Evolutionary conservation across 2,329 filamentous ascomycete genomes (phyloP).

Genomic region (Aspergillus sclerotialis): DNA sequence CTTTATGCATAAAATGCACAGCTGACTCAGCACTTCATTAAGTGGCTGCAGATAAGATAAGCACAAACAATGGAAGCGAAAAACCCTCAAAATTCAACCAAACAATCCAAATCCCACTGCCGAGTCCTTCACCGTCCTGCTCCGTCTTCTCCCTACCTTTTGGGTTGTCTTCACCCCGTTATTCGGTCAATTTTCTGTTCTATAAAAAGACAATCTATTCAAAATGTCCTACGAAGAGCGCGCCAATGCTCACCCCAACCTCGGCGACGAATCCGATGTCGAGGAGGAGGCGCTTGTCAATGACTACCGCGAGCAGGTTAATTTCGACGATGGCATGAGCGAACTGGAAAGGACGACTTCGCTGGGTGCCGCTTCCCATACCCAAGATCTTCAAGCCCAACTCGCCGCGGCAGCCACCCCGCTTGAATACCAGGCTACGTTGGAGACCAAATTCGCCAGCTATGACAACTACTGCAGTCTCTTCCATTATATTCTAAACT

Average conservation of each 20-base stretch:
- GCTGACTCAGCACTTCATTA: constrained; percentile 27
- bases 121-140: constrained; percentile 15
- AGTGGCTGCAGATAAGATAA: constrained; percentile 42
- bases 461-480: constrained; percentile 99
- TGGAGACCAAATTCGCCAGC: constrained; percentile 96
- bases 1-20: constrained; percentile 11
- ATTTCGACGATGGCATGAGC: constrained; percentile 80
- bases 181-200: constrained; percentile 7
- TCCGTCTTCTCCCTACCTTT: constrained; percentile 14
- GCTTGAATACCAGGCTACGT: constrained; percentile 87
- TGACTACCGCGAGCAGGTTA: constrained; percentile 93
- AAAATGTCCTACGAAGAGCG: constrained; percentile 41
- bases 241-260: constrained; percentile 34
- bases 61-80: constrained; percentile 38
- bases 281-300: constrained; percentile 94
- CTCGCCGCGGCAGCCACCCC: constrained; percentile 88
- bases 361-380: constrained; percentile 63
- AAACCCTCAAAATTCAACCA: constrained; percentile 40
- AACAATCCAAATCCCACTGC: constrained; percentile 27
- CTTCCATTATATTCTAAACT: constrained; percentile 99
- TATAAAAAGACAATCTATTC: constrained; percentile 16
- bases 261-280: constrained; percentile 79
- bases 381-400: constrained; percentile 88
- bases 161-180: constrained; percentile 8
- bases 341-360: constrained; percentile 71